Percentiles rank a stretch among this genome's conserved stretches.
These are phyloP conservation scores for Casuarina equisetifolia DNA, from an alignment of 306 rosid species.

Conservation along the genomic window DNA sequence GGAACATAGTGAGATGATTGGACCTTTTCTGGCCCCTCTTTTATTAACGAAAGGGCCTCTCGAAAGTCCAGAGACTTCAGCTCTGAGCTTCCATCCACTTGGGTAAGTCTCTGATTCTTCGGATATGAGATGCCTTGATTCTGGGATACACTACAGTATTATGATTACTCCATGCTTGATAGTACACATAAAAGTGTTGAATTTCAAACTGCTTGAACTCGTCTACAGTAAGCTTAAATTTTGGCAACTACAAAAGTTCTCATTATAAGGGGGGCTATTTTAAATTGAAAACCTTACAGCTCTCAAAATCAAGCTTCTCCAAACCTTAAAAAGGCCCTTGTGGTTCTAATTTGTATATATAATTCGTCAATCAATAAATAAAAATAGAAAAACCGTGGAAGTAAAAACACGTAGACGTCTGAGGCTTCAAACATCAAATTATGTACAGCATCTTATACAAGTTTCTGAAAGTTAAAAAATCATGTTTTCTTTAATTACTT, in stretches of 20 bases:
- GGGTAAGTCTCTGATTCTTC: slow-evolving; percentile 46
- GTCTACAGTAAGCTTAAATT: not conserved
- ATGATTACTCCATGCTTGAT: not conserved
- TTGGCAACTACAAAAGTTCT: not conserved
- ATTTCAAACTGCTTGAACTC: not conserved
- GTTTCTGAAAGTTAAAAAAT: not conserved
- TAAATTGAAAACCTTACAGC: not conserved
- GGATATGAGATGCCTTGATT: slow-evolving; percentile 46
- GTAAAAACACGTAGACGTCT: not conserved
- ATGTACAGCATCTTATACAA: not conserved
- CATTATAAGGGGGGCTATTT: too few species aligned
- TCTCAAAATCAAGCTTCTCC: too few species aligned
- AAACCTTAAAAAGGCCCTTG: not conserved
- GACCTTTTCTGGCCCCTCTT: slow-evolving; percentile 34
- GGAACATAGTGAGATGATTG: slow-evolving; percentile 52
- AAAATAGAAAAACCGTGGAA: not conserved
- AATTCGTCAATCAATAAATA: not conserved
- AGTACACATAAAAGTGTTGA: not conserved
- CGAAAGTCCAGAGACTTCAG: slow-evolving; percentile 47
- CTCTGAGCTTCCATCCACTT: slow-evolving; percentile 43
- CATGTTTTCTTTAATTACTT: not conserved
- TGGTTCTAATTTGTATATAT: not conserved
- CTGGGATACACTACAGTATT: slow-evolving; percentile 42
- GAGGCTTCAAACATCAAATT: not conserved
- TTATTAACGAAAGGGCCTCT: slow-evolving; percentile 47